Percentiles rank a stretch among this genome's conserved stretches.
These are phyloP conservation scores for Emydomyces testavorans DNA, from an alignment of 2,329 filamentous ascomycete genomes.

Conservation along the genomic window DNA sequence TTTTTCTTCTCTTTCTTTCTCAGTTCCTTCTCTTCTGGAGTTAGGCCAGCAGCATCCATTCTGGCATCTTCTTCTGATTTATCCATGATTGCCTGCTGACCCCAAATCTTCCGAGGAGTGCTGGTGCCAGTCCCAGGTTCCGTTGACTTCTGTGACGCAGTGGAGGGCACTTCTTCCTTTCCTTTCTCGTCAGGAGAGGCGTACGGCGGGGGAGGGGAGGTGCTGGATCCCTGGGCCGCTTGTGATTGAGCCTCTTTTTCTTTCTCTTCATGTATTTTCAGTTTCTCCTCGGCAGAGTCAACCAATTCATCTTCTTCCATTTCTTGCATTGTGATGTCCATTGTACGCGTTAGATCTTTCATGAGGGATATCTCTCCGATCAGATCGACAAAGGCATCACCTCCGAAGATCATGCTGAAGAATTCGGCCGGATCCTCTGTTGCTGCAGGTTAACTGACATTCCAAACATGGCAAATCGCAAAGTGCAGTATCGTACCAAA, in stretches of 20 bases:
- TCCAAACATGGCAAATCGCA: neutral
- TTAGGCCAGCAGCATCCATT: conserved; percentile 52
- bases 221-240: neutral
- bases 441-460: conserved; percentile 13
- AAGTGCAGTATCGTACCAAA: conserved; percentile 49
- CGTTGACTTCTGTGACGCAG: conserved; percentile 12
- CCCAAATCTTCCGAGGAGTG: conserved; percentile 47
- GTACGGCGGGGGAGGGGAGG: conserved; percentile 11
- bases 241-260: conserved; percentile 21
- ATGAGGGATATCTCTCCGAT: conserved; percentile 97
- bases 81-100: conserved; percentile 79
- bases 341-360: conserved; percentile 94
- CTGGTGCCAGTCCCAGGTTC: conserved; percentile 32
- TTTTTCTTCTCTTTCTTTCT: conserved; percentile 83
- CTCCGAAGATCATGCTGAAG: conserved; percentile 96
- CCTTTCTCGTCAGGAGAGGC: conserved; percentile 17
- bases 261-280: conserved; percentile 30
- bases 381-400: conserved; percentile 88
- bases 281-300: conserved; percentile 42
- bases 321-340: conserved; percentile 89
- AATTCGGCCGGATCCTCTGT: conserved; percentile 85
- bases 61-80: conserved; percentile 67
- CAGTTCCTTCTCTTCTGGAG: conserved; percentile 62
- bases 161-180: neutral
- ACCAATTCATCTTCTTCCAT: conserved; percentile 57